Evolutionary conservation across 371 early-diverging fungal genomes (phyloP).

Genomic region (Batkoa obscura): DNA sequence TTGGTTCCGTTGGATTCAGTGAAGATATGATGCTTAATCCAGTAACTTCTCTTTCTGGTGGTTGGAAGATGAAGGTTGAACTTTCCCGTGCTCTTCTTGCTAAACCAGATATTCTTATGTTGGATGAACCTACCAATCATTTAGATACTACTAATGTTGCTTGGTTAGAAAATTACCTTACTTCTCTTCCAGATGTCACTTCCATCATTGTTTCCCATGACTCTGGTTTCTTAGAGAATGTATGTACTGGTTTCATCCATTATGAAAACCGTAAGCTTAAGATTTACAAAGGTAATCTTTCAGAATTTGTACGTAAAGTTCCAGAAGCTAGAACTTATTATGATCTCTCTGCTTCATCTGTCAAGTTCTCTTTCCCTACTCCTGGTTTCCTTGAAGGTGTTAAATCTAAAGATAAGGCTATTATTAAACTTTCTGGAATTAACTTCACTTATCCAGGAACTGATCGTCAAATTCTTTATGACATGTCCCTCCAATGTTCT

Average conservation of each 20-base stretch:
- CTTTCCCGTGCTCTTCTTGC: constrained; percentile 67
- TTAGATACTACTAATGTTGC: constrained; percentile 68
- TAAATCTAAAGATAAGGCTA: constrained; percentile 48
- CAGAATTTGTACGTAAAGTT: constrained; percentile 56
- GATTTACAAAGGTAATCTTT: constrained; percentile 64
- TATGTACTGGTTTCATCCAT: constrained; percentile 68
- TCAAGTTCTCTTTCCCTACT: constrained; percentile 41
- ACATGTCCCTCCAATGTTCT: constrained; percentile 39
- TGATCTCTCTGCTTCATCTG: constrained; percentile 31
- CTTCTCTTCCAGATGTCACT: constrained; percentile 46
- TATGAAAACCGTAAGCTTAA: constrained; percentile 55
- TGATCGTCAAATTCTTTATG: constrained; percentile 22
- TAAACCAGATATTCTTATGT: constrained; percentile 65
- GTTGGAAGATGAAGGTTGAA: constrained; percentile 80
- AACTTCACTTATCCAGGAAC: constrained; percentile 47
- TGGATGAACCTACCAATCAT: constrained; percentile 88
- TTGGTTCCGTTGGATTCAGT: constrained; percentile 45
- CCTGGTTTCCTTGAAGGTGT: constrained; percentile 53
- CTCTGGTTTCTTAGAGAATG: constrained; percentile 69
- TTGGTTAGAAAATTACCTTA: constrained; percentile 69
- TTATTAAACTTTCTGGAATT: constrained; percentile 38
- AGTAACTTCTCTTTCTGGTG: constrained; percentile 62
- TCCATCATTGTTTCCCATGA: constrained; percentile 82
- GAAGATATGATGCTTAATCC: constrained; percentile 38
- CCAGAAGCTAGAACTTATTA: constrained; percentile 63